A percentile compares a stretch with the other conserved stretches of the same genome.
Evolutionary conservation across 2,329 filamentous ascomycete genomes (phyloP).

Genomic region (Cryoendolithus antarcticus): DNA sequence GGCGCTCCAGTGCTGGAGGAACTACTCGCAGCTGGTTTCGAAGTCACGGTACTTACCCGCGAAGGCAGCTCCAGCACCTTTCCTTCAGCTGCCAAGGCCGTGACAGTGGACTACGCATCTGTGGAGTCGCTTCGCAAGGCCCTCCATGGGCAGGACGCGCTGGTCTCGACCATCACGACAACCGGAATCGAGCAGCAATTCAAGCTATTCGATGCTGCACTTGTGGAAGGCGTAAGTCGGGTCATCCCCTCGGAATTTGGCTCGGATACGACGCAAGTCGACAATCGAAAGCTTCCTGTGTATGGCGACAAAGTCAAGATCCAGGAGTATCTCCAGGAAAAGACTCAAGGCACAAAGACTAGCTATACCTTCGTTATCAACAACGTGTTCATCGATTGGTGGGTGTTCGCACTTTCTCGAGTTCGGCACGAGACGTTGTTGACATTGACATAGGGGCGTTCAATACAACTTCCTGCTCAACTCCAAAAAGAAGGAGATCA

Average conservation of each 20-base stretch:
- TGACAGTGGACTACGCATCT: conserved; percentile 21
- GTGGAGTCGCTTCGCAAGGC: conserved; percentile 20
- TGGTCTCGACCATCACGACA: conserved; percentile 25
- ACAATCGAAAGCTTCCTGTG: conserved; percentile 24
- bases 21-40: conserved; percentile 28
- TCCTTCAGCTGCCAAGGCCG: conserved; percentile 17
- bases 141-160: conserved; percentile 26
- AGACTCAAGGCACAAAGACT: conserved; percentile 5
- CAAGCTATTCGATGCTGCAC: conserved; percentile 27
- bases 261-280: conserved; percentile 23
- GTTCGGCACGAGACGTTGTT: no score
- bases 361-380: conserved; percentile 25
- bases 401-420: no score
- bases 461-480: conserved; percentile 19
- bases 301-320: conserved; percentile 24
- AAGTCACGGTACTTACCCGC: conserved; percentile 23
- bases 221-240: conserved; percentile 27
- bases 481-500: conserved; percentile 16
- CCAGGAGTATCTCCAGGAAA: conserved; percentile 2
- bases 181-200: conserved; percentile 15
- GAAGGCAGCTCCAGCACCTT: conserved; percentile 12
- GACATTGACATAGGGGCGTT: conserved; percentile 9
- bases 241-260: conserved; percentile 33
- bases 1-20: conserved; percentile 29
- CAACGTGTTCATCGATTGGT: conserved; percentile 27